A percentile compares a stretch with the other conserved stretches of the same genome.
Conservation (phyloP, 192 early-diverging fungal genomes). For the Podila epigama region DNA sequence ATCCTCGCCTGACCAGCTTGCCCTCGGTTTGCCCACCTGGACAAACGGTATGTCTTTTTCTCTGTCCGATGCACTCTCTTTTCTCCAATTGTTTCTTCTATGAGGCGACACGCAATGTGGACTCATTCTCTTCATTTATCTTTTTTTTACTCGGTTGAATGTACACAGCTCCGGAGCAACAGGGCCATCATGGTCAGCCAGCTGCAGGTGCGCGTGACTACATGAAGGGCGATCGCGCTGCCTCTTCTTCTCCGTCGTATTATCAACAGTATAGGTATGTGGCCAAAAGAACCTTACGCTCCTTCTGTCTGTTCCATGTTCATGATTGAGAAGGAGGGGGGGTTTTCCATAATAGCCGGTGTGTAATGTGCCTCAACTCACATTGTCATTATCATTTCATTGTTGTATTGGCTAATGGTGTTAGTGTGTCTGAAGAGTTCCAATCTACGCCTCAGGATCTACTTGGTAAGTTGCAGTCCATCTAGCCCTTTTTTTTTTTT, state of each 20-base stretch:
- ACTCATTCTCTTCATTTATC: neutral
- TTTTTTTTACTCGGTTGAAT: neutral
- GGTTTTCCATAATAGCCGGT: too few relatives aligned
- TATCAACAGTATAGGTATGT: conserved; percentile 35
- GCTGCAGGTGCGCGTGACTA: conserved; percentile 7
- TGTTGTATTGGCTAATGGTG: neutral
- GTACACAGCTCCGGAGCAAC: neutral
- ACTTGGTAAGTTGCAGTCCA: conserved; percentile 48
- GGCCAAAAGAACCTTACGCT: neutral
- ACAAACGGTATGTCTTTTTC: neutral
- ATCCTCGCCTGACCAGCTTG: conserved; percentile 38
- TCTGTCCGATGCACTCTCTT: too few relatives aligned
- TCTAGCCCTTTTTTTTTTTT: neutral
- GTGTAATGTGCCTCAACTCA: too few relatives aligned
- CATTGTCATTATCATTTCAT: neutral
- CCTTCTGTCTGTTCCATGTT: too few relatives aligned
- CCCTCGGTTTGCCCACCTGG: conserved; percentile 3
- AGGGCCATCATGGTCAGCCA: neutral
- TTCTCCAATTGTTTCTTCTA: too few relatives aligned
- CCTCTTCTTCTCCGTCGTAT: conserved; percentile 15
- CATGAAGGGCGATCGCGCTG: conserved; percentile 13
- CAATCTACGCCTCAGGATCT: conserved; percentile 16
- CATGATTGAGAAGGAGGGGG: too few relatives aligned
- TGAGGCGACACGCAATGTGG: too few relatives aligned
- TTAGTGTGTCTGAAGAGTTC: conserved; percentile 8